phyloP scores from a whole-genome alignment of 352 stramenopile species.

The Phytophthora agathidicida region DNA sequence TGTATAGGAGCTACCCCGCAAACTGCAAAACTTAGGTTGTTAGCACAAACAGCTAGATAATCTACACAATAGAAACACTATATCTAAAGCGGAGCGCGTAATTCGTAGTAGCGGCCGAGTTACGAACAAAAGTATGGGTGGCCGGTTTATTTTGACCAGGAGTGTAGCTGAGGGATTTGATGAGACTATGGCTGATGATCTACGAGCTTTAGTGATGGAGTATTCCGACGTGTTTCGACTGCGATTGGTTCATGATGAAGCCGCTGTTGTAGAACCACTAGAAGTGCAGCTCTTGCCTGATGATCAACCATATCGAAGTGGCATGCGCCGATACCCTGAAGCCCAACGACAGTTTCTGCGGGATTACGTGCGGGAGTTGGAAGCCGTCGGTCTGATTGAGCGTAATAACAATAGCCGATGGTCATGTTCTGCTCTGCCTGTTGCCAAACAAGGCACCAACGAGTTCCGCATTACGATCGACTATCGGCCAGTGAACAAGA shows the following conservation, averaged over 20 bases:
- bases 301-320: conserved; percentile 6
- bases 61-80: no score
- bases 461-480: conserved; percentile 12
- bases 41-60: no score
- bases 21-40: no score
- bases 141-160: no score
- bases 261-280: conserved; percentile 5
- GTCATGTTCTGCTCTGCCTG: neutral
- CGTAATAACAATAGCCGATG: conserved; percentile 10
- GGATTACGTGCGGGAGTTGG: conserved; percentile 4
- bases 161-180: no score
- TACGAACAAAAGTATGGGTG: no score
- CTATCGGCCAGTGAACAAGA: conserved; percentile 3
- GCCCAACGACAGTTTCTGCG: conserved; percentile 3
- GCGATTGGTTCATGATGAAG: neutral
- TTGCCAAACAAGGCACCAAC: neutral
- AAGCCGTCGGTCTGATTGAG: neutral
- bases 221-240: conserved; percentile 9
- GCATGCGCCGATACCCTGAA: conserved; percentile 7
- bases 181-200: neutral
- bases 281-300: neutral
- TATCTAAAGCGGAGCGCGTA: no score
- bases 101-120: no score
- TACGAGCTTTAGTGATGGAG: neutral
- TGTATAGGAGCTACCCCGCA: no score